Conservation (phyloP, 1,139 yeast genomes). For the Saccharomycopsis hybrid region DNA sequence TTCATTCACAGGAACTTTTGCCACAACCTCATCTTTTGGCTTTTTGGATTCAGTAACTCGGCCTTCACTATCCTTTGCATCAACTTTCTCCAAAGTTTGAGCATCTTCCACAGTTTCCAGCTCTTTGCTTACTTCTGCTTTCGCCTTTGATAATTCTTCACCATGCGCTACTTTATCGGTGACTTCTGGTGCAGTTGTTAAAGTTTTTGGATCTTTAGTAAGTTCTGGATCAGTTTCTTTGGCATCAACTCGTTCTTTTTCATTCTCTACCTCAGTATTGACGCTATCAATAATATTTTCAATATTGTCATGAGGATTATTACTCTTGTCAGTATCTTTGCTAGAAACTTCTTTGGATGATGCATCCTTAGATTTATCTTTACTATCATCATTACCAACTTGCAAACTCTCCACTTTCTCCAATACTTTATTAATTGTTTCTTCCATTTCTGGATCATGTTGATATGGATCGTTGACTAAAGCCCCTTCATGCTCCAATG, state of each 20-base stretch:
- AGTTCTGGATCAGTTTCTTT: not conserved
- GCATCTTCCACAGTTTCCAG: not conserved
- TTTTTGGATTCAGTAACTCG: no score
- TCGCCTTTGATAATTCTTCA: no score
- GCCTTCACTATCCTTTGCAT: no score
- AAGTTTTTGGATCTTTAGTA: no score
- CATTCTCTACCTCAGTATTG: constrained; percentile 15
- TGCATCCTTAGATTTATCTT: constrained; percentile 4
- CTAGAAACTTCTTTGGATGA: not conserved
- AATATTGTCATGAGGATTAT: constrained; percentile 14
- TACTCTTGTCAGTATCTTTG: not conserved
- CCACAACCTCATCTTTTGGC: no score
- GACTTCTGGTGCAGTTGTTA: no score
- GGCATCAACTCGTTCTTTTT: not conserved
- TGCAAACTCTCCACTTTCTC: constrained; percentile 15
- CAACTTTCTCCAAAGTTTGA: no score
- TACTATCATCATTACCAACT: constrained; percentile 5
- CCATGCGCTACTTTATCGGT: no score
- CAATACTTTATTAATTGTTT: constrained; percentile 23
- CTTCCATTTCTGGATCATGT: constrained; percentile 19
- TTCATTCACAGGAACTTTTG: no score
- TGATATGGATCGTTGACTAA: constrained; percentile 26
- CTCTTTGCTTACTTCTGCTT: not conserved
- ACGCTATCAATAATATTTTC: constrained; percentile 20
- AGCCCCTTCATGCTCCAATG: constrained; percentile 32